Evolutionary conservation across 495 filamentous ascomycete species (phyloP), one percentile per base, ranked within the genome.

Genomic region (Hyaloscypha finlandica): DNA sequence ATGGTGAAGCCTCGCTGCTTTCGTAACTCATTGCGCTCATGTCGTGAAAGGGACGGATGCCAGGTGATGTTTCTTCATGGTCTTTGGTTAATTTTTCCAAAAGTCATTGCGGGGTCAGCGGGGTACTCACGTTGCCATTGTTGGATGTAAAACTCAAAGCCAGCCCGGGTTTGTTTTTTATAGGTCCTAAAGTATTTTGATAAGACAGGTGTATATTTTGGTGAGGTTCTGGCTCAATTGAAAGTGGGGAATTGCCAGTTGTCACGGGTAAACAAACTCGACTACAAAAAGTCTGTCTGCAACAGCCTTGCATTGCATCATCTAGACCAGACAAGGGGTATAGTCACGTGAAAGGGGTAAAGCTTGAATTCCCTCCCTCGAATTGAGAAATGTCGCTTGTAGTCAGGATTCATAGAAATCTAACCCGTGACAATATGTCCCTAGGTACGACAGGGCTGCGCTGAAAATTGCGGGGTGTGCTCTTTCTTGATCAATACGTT

Each of bases 1-100:
- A 99, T 88, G 55, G 95, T 99, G 77, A 95, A 90, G 72, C 95
- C 95, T 48, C 86, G 84, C 80, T 99, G 96, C 73, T 88, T 86
- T 77, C 92, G 91, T 73, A 90, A 81, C 58, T 78, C 71, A 80
- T 86, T 89, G 80, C 95, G 93, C 85, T 98, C 94, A 69, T 78
- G 75, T 75, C 92, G 92, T 59, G 92, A 92, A 72, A 99, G 88
- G 72, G 89, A 89, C 48, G 92, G 86, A 85, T 99, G 95, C 93
- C 91, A 98, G 80, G 95, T 98, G 78, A 99, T 97, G 86, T 99
- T 99, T 70, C 95, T 99, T 77, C 65, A 61, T 29, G 37, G 51
- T 65, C 45, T 69, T 66, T 56, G 62, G 65, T 72, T 71, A 71
- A 30, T 66, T 64, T 61, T 22, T 54, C 33, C 51, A 39, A 56